These are phyloP conservation scores for Aspergillus hancockii DNA, from an alignment of 495 filamentous ascomycete genomes.

Conservation along the genomic window DNA sequence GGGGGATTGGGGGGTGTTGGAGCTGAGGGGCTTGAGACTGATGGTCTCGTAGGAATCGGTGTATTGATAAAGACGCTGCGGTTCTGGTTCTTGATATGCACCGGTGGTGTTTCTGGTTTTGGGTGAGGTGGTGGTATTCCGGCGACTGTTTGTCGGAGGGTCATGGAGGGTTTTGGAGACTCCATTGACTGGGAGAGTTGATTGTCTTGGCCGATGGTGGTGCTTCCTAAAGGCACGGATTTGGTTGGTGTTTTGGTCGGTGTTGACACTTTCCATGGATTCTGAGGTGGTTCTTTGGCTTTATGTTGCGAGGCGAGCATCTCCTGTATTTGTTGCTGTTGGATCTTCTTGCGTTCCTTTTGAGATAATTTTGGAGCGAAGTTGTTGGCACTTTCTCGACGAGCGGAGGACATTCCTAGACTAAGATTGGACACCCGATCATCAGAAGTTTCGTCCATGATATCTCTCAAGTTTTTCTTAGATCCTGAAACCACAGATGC, in stretches of 20 bases:
- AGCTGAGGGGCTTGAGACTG: slow-evolving; percentile 24
- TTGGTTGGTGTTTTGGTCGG: slow-evolving; percentile 21
- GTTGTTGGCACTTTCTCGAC: slow-evolving; percentile 39
- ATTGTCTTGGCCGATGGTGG: slow-evolving; percentile 22
- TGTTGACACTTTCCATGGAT: slow-evolving; percentile 71
- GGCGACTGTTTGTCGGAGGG: slow-evolving; percentile 63
- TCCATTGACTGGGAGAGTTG: slow-evolving; percentile 26
- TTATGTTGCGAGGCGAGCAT: slow-evolving; percentile 47
- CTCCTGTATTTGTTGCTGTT: slow-evolving; percentile 67
- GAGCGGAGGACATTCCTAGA: slow-evolving; percentile 56
- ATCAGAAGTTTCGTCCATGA: slow-evolving; percentile 75
- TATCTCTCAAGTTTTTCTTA: slow-evolving; percentile 79
- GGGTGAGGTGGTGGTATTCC: slow-evolving; percentile 40
- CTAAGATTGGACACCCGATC: slow-evolving; percentile 68
- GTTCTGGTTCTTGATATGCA: slow-evolving; percentile 30
- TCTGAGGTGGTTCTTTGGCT: slow-evolving; percentile 47
- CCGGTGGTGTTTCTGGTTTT: slow-evolving; percentile 21
- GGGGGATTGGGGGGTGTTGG: slow-evolving; percentile 20
- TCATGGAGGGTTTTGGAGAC: slow-evolving; percentile 53
- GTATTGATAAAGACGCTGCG: slow-evolving; percentile 32
- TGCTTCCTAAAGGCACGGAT: slow-evolving; percentile 21
- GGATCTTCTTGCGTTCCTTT: slow-evolving; percentile 83
- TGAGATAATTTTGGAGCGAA: slow-evolving; percentile 70
- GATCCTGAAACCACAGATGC: slow-evolving; percentile 51
- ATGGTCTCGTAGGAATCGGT: slow-evolving; percentile 23